Percentiles rank a stretch among this genome's conserved stretches.
Evolutionary conservation across 345 rosid genomes (phyloP).

Genomic region (Balakata baccata): DNA sequence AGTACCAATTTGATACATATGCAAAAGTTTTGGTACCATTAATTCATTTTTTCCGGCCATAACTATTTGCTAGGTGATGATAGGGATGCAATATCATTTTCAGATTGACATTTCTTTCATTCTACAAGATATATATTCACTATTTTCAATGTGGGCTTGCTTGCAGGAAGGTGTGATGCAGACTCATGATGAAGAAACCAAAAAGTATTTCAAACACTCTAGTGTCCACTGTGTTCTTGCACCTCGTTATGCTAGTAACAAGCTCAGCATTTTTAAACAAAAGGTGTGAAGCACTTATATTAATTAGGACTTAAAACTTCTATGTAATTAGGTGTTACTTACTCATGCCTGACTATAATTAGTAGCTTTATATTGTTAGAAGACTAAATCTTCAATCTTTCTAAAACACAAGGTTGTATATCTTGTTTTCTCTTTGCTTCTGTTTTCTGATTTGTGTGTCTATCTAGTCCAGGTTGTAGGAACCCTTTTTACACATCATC

Average conservation of each 20-base stretch:
- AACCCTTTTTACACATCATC: slow-evolving; percentile 72
- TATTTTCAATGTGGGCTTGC: slow-evolving; percentile 15
- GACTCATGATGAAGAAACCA: slow-evolving; percentile 76
- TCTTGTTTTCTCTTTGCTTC: slow-evolving; percentile 10
- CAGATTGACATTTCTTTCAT: background rate
- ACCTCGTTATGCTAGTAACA: slow-evolving; percentile 68
- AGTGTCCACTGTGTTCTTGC: slow-evolving; percentile 62
- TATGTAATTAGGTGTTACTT: background rate
- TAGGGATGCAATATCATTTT: background rate
- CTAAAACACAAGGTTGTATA: background rate
- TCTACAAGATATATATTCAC: slow-evolving; percentile 8
- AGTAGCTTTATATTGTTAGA: background rate
- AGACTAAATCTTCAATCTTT: background rate
- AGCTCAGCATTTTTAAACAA: slow-evolving; percentile 68
- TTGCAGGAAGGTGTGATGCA: slow-evolving; percentile 70
- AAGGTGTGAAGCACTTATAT: slow-evolving; percentile 41
- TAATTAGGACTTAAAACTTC: slow-evolving; percentile 5
- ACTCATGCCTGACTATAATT: background rate
- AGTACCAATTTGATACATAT: too few species aligned
- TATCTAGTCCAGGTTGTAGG: slow-evolving; percentile 71
- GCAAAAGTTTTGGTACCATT: too few species aligned
- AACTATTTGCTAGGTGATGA: too few species aligned
- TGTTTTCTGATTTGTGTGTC: slow-evolving; percentile 20
- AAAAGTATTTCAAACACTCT: slow-evolving; percentile 53
- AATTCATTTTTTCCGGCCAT: too few species aligned